Evolutionary conservation across 345 rosid species (phyloP), one percentile per base, ranked within the genome.

Genomic region (Psidium friedrichsthalianum): DNA sequence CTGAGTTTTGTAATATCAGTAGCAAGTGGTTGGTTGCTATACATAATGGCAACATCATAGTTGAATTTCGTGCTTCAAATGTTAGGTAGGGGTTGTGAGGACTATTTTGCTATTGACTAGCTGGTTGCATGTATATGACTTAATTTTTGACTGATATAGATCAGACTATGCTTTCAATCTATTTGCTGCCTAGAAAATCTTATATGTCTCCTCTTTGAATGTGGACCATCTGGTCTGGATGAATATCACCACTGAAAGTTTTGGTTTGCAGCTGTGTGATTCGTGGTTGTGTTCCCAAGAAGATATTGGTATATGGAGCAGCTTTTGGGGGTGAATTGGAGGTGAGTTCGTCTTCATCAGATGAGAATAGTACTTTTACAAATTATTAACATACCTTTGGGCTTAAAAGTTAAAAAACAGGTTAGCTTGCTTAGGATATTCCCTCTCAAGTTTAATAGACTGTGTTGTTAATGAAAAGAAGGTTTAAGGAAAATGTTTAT

Each of bases 221-320:
- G 13, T 32, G n/a, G 6, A 36, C 47, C 44, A 69, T 18, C 78
- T 69, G 78, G 47, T 69, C 78, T 69, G 13, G 47, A 18, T 69
- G 78, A 69, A 69, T 42, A 24, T 51, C 21, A 22, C 24, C 29
- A 13, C 8, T 53, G 16, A 27, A 78, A 59, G 42, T 58, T 83
- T 6, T 84, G 53, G 58, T 84, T 83, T 57, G 88, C 85, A 83
- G 86, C 36, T 84, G 89, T 59, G 99, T 98, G 54, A 90, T 98
- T 84, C 99, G 99, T 52, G 99, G 99, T 84, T 98, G 99, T 91
- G 99, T 98, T 88, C 99, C 99, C 74, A 96, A 96, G 95, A 98
- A 98, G 91, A 95, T 98, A 88, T 88, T 98, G 88, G 99, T 98
- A 5, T 98, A 98, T 90, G 99, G 97, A 85, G 96, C 99, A 18